Percentiles rank a stretch among this genome's conserved stretches.
phyloP scores from a whole-genome alignment of 1,139 yeast species.

The Yamadazyma trypodendri region DNA sequence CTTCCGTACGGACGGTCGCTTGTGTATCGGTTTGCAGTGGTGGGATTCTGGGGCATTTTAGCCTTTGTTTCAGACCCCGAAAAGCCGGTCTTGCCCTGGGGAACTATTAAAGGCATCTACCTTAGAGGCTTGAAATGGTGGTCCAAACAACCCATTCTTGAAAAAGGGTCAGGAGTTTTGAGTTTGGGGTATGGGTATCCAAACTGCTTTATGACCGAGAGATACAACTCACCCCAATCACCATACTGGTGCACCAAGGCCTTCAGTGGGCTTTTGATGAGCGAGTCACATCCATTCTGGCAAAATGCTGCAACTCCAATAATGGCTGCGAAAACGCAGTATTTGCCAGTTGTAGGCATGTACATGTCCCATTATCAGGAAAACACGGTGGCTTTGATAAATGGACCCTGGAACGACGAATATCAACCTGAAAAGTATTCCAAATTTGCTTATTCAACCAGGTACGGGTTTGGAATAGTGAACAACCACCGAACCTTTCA shows the following conservation, averaged over 20 bases:
- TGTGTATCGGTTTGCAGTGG: slow-evolving; percentile 25
- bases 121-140: slow-evolving; percentile 26
- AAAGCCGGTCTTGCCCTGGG: slow-evolving; percentile 15
- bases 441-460: slow-evolving; percentile 28
- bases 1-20: slow-evolving; percentile 28
- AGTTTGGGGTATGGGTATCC: slow-evolving; percentile 27
- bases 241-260: slow-evolving; percentile 29
- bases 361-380: slow-evolving; percentile 18
- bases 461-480: slow-evolving; percentile 26
- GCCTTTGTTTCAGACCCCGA: slow-evolving; percentile 19
- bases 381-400: slow-evolving; percentile 22
- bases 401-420: slow-evolving; percentile 23
- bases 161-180: slow-evolving; percentile 17
- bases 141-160: slow-evolving; percentile 22
- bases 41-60: slow-evolving; percentile 25
- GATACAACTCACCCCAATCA: slow-evolving; percentile 26
- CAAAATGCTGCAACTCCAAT: slow-evolving; percentile 9
- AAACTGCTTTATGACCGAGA: slow-evolving; percentile 23
- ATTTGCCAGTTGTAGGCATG: slow-evolving; percentile 15
- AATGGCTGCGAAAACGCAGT: slow-evolving; percentile 5
- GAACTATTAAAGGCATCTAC: slow-evolving; percentile 22
- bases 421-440: slow-evolving; percentile 24
- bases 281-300: slow-evolving; percentile 20
- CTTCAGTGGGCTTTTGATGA: slow-evolving; percentile 17
- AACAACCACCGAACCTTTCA: slow-evolving; percentile 14